Evolutionary conservation across 176 grass and related monocot genomes (phyloP), one percentile per base, ranked within the genome.

Genomic region (Oryza longistaminata): DNA sequence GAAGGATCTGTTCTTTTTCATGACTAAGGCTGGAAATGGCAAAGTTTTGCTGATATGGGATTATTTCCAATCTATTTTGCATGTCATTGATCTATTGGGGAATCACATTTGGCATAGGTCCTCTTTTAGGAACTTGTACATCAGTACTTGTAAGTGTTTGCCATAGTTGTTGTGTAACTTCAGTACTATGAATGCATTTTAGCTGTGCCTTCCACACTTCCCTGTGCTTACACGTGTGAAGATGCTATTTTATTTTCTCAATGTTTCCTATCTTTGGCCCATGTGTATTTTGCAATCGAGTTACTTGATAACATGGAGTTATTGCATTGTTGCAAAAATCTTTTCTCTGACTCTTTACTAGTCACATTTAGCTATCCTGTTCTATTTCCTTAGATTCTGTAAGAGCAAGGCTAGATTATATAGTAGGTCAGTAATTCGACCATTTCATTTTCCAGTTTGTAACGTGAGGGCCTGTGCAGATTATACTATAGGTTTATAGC

Each of bases 291-390:
- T 16, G 19, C 27, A 83, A 13, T 74, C 15, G 48, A 69, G 27
- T 87, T 83, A 50, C 74, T 60, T 48, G 48, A 86, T 29, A 21
- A n/a, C 74, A 79, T 68, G 37, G 25, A 7, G 31, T 72, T 71
- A 19, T 33, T 40, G 21, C 7, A 33, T 64, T 64, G 55, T 9
- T 27, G 6, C 26, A 53, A 48, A 43, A 76, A 70, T 69, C 27
- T 76, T 44, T 17, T 44, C 16, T 50, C 8, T 48, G 39, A 39
- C 7, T n/a, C n/a, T 81, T 81, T 33, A 29, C 2, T 82, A 45
- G 43, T 34, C 9, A 64, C 19, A 77, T 76, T 6, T 77, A 9
- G 11, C 27, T 35, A 75, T 69, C 33, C 39, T 33, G 16, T 16
- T 82, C 29, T 2, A 43, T 16, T 13, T 6, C 13, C 15, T 73